These are phyloP conservation scores for Nakaseomyces uthaithaninus DNA, from an alignment of 1,139 yeast species.

Conservation along the genomic window DNA sequence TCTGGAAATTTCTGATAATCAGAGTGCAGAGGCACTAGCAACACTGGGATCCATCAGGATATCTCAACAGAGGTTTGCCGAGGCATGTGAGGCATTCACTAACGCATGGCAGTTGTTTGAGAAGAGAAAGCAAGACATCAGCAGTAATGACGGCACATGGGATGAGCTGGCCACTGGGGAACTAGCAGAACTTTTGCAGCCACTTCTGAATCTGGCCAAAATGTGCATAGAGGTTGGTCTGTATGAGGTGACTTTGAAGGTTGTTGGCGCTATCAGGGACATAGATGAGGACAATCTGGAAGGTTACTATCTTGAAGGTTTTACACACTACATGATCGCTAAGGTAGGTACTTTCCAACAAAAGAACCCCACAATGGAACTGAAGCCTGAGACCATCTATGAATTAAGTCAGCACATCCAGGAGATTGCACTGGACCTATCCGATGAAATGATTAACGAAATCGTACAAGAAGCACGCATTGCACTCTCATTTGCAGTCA, in stretches of 20 bases:
- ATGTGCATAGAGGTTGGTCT: conserved; percentile 70
- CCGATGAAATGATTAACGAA: conserved; percentile 32
- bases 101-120: conserved; percentile 68
- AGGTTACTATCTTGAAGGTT: conserved; percentile 71
- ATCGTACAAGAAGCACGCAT: conserved; percentile 41
- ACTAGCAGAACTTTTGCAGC: conserved; percentile 57
- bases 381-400: conserved; percentile 28
- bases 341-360: conserved; percentile 34
- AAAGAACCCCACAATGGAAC: conserved; percentile 18
- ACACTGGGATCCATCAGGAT: conserved; percentile 81
- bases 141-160: conserved; percentile 21
- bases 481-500: conserved; percentile 51
- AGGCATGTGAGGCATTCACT: conserved; percentile 62
- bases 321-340: conserved; percentile 56
- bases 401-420: conserved; percentile 42
- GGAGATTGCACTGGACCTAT: conserved; percentile 36
- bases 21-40: conserved; percentile 74
- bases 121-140: conserved; percentile 40
- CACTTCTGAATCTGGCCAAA: conserved; percentile 60
- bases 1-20: conserved; percentile 45
- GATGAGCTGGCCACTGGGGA: conserved; percentile 35
- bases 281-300: conserved; percentile 80
- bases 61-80: conserved; percentile 70
- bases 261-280: conserved; percentile 56
- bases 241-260: conserved; percentile 55